phyloP scores from a whole-genome alignment of 2,329 filamentous ascomycete species.

The Fusarium hostae region DNA sequence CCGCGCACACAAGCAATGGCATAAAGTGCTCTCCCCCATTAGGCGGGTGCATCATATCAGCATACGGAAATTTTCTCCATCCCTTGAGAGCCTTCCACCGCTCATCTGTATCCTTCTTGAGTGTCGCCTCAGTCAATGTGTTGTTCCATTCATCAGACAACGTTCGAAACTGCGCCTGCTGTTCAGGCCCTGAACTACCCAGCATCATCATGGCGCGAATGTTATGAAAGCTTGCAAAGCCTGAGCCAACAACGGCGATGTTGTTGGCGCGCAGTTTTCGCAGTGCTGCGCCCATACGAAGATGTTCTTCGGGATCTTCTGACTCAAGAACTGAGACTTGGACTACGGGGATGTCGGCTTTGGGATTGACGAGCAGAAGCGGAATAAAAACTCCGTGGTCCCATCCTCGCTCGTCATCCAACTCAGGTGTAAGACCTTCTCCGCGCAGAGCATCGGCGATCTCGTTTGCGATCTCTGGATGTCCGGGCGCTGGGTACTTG shows the following conservation, averaged over 20 bases:
- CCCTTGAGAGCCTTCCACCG: conserved; percentile 54
- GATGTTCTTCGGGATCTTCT: conserved; percentile 61
- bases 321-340: conserved; percentile 65
- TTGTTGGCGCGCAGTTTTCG: conserved; percentile 60
- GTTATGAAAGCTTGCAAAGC: conserved; percentile 69
- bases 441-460: conserved; percentile 58
- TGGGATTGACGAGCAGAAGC: conserved; percentile 63
- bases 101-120: conserved; percentile 47
- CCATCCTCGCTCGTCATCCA: conserved; percentile 60
- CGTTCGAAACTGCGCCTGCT: conserved; percentile 40
- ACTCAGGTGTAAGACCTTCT: conserved; percentile 56
- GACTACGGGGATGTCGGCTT: conserved; percentile 64
- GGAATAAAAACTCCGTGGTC: conserved; percentile 72
- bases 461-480: conserved; percentile 62
- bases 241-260: conserved; percentile 69
- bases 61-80: conserved; percentile 61
- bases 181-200: conserved; percentile 34
- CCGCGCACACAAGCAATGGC: conserved; percentile 67
- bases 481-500: conserved; percentile 67
- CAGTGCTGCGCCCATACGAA: conserved; percentile 65
- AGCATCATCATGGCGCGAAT: conserved; percentile 58
- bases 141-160: conserved; percentile 57
- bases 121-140: conserved; percentile 55
- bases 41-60: conserved; percentile 65
- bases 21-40: conserved; percentile 68